Percentiles rank a stretch among this genome's conserved stretches.
Evolutionary conservation across 768 basidiomycete genomes (phyloP).

Genomic region (Leccinum aurantiacum): DNA sequence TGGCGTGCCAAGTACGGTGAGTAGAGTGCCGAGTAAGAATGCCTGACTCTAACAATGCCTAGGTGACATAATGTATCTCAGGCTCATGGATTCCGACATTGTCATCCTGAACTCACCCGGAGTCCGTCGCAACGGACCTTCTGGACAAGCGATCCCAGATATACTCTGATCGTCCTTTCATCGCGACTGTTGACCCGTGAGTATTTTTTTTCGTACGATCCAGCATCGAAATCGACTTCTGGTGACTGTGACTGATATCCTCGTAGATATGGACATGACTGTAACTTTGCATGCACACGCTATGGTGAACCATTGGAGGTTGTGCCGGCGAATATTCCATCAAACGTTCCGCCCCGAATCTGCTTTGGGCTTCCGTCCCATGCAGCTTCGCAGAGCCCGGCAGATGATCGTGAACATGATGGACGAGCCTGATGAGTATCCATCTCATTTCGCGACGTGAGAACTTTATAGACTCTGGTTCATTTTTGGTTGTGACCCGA

Average conservation of each 20-base stretch:
- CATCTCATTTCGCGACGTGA: neutral
- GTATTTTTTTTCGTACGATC: neutral
- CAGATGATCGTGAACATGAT: neutral
- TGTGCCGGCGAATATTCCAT: slow-evolving; percentile 7
- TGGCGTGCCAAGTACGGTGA: no score
- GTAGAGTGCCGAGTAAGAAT: no score
- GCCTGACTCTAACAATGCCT: no score
- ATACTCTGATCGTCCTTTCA: slow-evolving; percentile 37
- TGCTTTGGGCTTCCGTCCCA: neutral
- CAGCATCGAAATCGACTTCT: neutral
- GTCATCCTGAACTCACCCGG: slow-evolving; percentile 42
- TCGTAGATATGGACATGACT: slow-evolving; percentile 6
- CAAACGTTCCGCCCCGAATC: neutral
- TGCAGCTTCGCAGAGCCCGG: slow-evolving; percentile 4
- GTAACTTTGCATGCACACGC: slow-evolving; percentile 2
- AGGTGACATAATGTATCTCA: slow-evolving; percentile 40
- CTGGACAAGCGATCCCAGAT: slow-evolving; percentile 44
- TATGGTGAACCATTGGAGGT: slow-evolving; percentile 8
- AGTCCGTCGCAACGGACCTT: slow-evolving; percentile 41
- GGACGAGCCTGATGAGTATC: no score
- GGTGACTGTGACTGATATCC: neutral
- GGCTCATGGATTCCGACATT: slow-evolving; percentile 42
- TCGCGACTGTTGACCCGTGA: slow-evolving; percentile 13
- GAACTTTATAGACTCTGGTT: neutral
- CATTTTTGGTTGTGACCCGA: neutral